Percentiles rank a stretch among this genome's conserved stretches.
Evolutionary conservation across 1,284 basidiomycete species (phyloP).

Genomic region (Trichosporon coremiiforme): DNA sequence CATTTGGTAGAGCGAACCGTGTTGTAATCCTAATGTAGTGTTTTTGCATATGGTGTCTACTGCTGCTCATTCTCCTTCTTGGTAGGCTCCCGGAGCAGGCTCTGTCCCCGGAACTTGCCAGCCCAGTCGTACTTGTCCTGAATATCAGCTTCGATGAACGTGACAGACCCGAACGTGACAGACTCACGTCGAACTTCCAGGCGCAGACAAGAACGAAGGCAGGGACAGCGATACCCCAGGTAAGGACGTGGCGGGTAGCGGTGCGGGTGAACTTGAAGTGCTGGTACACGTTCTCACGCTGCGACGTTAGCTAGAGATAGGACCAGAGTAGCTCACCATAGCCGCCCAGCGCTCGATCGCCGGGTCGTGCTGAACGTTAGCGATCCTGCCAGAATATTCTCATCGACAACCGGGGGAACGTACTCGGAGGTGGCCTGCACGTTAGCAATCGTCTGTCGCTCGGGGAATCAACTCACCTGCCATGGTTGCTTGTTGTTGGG

Average conservation of each 20-base stretch:
- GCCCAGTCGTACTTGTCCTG: constrained; percentile 50
- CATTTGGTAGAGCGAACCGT: constrained; percentile 66
- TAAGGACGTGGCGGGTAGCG: constrained; percentile 55
- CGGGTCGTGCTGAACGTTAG: constrained; percentile 65
- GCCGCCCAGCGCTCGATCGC: constrained; percentile 75
- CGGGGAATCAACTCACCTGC: constrained; percentile 30
- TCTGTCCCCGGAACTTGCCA: constrained; percentile 48
- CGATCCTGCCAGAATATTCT: neutral
- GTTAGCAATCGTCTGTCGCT: constrained; percentile 3
- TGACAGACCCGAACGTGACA: no score
- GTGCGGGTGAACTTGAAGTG: constrained; percentile 74
- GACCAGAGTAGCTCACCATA: constrained; percentile 62
- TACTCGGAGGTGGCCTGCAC: constrained; percentile 49
- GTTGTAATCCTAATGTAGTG: constrained; percentile 32
- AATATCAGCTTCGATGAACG: neutral
- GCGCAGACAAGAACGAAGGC: constrained; percentile 40
- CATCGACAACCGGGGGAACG: neutral
- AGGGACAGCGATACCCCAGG: constrained; percentile 49
- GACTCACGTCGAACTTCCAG: constrained; percentile 46
- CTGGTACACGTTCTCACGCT: constrained; percentile 79
- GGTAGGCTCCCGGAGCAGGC: constrained; percentile 35
- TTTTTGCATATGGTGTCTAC: constrained; percentile 30
- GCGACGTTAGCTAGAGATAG: constrained; percentile 3
- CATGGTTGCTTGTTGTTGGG: constrained; percentile 36
- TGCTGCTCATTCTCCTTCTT: constrained; percentile 26